A percentile compares a stretch with the other conserved stretches of the same genome.
Conservation (phyloP, 768 basidiomycete genomes). For the Suillus decipiens region DNA sequence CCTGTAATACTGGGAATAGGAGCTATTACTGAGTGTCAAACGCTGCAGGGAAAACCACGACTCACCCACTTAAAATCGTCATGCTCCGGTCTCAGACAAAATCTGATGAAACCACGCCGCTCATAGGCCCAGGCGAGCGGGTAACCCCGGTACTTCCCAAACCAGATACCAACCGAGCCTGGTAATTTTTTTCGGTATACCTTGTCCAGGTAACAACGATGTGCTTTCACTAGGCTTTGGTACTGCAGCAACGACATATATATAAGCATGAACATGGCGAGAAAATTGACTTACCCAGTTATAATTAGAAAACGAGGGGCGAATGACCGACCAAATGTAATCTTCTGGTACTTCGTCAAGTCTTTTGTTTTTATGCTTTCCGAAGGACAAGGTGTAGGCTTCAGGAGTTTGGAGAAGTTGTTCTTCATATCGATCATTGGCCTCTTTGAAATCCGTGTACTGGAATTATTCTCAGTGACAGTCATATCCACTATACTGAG, state of each 20-base stretch:
- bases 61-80: background rate
- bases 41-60: background rate
- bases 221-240: slow-evolving; percentile 18
- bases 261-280: background rate
- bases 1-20: background rate
- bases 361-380: background rate
- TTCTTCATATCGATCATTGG: slow-evolving; percentile 21
- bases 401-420: slow-evolving; percentile 10
- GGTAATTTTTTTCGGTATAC: background rate
- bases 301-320: background rate
- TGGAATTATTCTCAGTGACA: slow-evolving; percentile 10
- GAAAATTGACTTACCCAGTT: slow-evolving; percentile 14
- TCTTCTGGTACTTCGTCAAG: slow-evolving; percentile 21
- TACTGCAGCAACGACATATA: slow-evolving; percentile 16
- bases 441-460: slow-evolving; percentile 13
- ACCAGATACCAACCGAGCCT: background rate
- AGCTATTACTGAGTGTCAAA: background rate
- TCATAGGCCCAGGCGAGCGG: background rate
- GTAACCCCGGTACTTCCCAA: background rate
- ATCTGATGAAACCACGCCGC: background rate
- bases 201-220: slow-evolving; percentile 18
- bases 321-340: slow-evolving; percentile 18
- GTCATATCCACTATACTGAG: no score
- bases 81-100: background rate
- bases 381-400: slow-evolving; percentile 13